phyloP scores from a whole-genome alignment of 805 yeast genomes.

The Grigorovia transvaalensis region DNA sequence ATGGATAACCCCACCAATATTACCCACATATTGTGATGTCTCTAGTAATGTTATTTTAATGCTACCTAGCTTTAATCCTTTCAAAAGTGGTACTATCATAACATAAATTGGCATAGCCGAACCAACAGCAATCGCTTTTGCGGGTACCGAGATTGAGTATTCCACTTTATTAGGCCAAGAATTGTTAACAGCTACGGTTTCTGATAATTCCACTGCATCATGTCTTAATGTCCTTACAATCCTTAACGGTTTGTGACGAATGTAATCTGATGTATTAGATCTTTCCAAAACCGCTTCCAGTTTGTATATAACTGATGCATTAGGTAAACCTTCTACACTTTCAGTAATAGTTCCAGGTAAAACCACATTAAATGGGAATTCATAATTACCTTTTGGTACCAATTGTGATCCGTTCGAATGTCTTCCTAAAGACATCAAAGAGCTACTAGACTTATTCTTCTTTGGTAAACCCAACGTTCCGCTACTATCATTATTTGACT shows the following conservation, averaged over 20 bases:
- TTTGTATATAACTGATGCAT: constrained; percentile 63
- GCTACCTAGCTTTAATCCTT: constrained; percentile 70
- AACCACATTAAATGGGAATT: constrained; percentile 76
- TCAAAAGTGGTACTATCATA: constrained; percentile 65
- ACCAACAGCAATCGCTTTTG: constrained; percentile 86
- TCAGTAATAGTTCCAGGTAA: constrained; percentile 80
- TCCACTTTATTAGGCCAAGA: constrained; percentile 95
- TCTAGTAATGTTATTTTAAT: constrained; percentile 62
- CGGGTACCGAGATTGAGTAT: constrained; percentile 75
- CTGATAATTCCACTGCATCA: constrained; percentile 79
- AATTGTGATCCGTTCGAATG: constrained; percentile 31
- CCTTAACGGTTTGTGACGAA: constrained; percentile 64
- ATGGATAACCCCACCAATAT: constrained; percentile 45
- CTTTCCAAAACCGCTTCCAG: constrained; percentile 74
- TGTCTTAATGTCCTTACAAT: constrained; percentile 79
- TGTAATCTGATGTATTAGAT: constrained; percentile 60
- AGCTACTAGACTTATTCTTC: constrained; percentile 18
- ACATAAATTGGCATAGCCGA: constrained; percentile 62
- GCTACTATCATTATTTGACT: not conserved
- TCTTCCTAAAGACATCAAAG: constrained; percentile 27
- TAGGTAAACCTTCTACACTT: constrained; percentile 81
- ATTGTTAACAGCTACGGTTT: constrained; percentile 89
- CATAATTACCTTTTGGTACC: constrained; percentile 65
- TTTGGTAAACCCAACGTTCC: constrained; percentile 15
- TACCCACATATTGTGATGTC: constrained; percentile 50